Conservation (phyloP, 108 stramenopile genomes). For the Craspedostauros australis region DNA sequence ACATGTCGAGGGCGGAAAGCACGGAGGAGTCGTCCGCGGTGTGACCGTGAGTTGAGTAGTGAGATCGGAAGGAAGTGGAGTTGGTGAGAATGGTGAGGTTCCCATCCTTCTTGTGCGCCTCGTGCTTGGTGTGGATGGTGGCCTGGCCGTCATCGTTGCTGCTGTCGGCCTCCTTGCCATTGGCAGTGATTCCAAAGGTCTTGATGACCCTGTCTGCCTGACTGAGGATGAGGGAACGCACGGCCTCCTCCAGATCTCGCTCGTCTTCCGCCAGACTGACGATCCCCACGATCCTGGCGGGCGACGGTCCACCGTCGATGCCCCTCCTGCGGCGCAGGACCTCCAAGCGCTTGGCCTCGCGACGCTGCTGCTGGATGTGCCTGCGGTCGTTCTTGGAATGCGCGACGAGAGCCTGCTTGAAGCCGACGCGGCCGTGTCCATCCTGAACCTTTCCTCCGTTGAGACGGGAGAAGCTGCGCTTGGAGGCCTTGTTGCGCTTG, state of each 20-base stretch:
- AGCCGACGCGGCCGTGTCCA: slow-evolving; percentile 7
- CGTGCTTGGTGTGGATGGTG: slow-evolving; percentile 60
- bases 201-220: slow-evolving; percentile 39
- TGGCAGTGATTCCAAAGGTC: slow-evolving; percentile 1
- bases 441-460: slow-evolving; percentile 66
- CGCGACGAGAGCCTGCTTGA: slow-evolving; percentile 13
- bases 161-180: too few species aligned
- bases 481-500: slow-evolving; percentile 68
- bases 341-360: slow-evolving; percentile 43
- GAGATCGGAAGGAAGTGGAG: slow-evolving; percentile 59
- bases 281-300: slow-evolving; percentile 85
- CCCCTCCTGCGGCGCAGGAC: slow-evolving; percentile 44
- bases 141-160: slow-evolving; percentile 10
- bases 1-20: slow-evolving; percentile 77
- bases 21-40: slow-evolving; percentile 54
- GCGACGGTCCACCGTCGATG: slow-evolving; percentile 23
- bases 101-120: slow-evolving; percentile 72
- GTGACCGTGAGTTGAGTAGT: slow-evolving; percentile 29
- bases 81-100: slow-evolving; percentile 74
- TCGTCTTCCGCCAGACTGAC: slow-evolving; percentile 63
- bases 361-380: slow-evolving; percentile 52
- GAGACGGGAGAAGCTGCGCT: slow-evolving; percentile 46
- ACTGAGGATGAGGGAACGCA: slow-evolving; percentile 27
- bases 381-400: slow-evolving; percentile 67
- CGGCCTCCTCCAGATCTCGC: slow-evolving; percentile 47